A percentile compares a stretch with the other conserved stretches of the same genome.
Evolutionary conservation across 2,329 filamentous ascomycete genomes (phyloP).

Genomic region (Penicillium capsulatum): DNA sequence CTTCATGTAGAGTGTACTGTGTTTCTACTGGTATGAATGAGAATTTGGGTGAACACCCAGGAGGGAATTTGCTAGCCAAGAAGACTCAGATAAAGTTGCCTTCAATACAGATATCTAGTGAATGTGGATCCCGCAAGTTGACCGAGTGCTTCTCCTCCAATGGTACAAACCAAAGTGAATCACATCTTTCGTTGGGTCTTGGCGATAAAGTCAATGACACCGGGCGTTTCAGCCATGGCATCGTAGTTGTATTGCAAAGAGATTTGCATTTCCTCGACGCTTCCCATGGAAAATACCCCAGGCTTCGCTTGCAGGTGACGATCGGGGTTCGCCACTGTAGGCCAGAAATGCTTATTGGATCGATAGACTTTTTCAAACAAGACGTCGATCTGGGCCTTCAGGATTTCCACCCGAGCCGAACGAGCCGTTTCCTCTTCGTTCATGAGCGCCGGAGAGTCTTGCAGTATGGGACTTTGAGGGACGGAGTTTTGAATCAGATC

Average conservation of each 20-base stretch:
- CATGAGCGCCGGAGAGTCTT: too few species aligned
- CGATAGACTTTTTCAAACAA: background rate
- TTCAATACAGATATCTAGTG: too few species aligned
- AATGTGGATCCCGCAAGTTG: too few species aligned
- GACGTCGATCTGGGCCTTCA: constrained; percentile 2
- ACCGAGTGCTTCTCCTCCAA: too few species aligned
- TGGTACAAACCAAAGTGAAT: too few species aligned
- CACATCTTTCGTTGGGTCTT: background rate
- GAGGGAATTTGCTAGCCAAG: too few species aligned
- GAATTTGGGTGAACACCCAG: too few species aligned
- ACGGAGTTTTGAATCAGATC: background rate
- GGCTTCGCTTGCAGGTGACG: background rate
- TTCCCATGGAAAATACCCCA: background rate
- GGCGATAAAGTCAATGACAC: background rate
- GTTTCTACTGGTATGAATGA: too few species aligned
- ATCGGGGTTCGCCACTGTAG: background rate
- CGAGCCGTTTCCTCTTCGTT: background rate
- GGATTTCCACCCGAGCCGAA: background rate
- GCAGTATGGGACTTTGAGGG: background rate
- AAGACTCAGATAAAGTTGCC: too few species aligned
- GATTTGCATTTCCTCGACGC: background rate
- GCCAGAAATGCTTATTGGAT: constrained; percentile 8
- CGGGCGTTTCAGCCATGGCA: background rate
- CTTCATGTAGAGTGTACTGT: too few species aligned
- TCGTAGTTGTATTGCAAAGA: background rate